Conservation (phyloP, 225 moss, liverwort and hornwort genomes). For the Antitrichia curtipendula region DNA sequence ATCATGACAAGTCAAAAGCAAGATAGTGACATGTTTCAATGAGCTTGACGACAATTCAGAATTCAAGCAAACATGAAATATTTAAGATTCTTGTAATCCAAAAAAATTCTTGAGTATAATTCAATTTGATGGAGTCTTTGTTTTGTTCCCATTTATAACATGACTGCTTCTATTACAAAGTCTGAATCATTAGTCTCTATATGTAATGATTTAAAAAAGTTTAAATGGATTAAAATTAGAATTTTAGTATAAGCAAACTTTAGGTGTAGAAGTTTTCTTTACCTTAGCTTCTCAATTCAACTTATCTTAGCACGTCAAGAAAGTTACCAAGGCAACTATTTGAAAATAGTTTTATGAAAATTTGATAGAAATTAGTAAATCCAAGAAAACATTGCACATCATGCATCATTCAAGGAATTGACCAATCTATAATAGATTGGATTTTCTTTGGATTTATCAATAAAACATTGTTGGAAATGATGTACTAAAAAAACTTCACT, state of each 20-base stretch:
- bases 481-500: neutral
- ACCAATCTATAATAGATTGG: fast-evolving
- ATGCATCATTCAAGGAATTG: fast-evolving
- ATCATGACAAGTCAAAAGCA: fast-evolving
- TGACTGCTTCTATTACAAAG: fast-evolving
- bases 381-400: neutral
- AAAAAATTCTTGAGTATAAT: neutral
- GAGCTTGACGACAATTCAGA: fast-evolving
- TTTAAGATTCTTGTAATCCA: no score
- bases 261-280: fast-evolving
- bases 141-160: neutral
- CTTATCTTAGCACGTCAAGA: neutral
- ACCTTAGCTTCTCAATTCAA: neutral
- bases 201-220: neutral
- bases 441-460: neutral
- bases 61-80: fast-evolving
- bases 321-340: fast-evolving
- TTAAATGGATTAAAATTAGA: neutral
- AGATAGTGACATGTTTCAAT: neutral
- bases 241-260: fast-evolving
- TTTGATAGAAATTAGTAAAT: neutral
- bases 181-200: fast-evolving
- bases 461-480: neutral
- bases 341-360: fast-evolving
- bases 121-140: no score